Percentiles rank a stretch among this genome's conserved stretches.
Conservation (phyloP, 2,329 filamentous ascomycete species). For the Trichoderma sp. region DNA sequence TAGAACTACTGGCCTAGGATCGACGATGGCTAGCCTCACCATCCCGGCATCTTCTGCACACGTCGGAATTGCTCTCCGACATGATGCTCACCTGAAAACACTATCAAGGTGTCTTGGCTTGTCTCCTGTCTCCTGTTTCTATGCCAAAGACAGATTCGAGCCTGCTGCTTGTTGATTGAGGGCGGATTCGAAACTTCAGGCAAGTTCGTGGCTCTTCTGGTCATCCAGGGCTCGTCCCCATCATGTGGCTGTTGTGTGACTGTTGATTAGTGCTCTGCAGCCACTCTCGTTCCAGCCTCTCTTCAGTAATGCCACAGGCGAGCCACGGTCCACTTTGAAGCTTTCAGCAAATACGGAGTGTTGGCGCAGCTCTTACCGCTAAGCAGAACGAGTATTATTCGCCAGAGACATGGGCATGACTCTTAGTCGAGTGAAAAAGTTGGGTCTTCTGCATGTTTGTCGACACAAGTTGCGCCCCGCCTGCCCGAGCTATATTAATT, state of each 20-base stretch:
- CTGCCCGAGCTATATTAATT: slow-evolving; percentile 3
- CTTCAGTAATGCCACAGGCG: neutral
- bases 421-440: neutral
- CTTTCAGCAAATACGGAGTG: neutral
- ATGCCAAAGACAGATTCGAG: neutral
- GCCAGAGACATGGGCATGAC: neutral
- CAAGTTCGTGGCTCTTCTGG: neutral
- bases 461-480: neutral
- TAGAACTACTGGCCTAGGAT: neutral
- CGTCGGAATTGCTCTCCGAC: neutral
- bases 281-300: neutral
- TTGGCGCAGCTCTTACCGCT: neutral
- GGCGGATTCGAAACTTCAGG: neutral
- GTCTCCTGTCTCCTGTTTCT: neutral
- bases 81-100: neutral
- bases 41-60: neutral
- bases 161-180: neutral
- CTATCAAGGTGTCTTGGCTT: neutral
- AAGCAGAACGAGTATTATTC: neutral
- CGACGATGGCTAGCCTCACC: neutral
- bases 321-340: neutral
- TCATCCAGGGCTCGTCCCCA: neutral
- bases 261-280: neutral
- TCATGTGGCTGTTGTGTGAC: neutral
- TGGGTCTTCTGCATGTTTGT: neutral